These are phyloP conservation scores for Cutaneotrichosporon cutaneum DNA, from an alignment of 1,284 basidiomycete genomes.

Conservation along the genomic window DNA sequence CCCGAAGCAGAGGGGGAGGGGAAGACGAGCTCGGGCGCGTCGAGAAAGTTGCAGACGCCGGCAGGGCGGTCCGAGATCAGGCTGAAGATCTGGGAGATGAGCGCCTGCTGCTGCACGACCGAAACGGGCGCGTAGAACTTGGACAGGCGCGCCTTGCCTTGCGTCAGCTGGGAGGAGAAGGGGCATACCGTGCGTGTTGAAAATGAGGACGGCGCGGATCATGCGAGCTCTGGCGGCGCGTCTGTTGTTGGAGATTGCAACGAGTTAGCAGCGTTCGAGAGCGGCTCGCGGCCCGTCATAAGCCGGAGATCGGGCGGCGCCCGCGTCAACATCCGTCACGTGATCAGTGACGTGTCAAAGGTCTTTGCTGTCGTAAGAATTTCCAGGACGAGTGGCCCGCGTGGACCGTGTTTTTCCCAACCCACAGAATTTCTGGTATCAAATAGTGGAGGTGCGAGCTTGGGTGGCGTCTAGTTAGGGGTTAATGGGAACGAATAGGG, in stretches of 20 bases:
- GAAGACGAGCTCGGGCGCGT: constrained; percentile 73
- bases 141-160: constrained; percentile 83
- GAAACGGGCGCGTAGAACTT: constrained; percentile 93
- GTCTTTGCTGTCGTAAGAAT: neutral
- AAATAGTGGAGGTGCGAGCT: neutral
- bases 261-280: neutral
- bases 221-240: constrained; percentile 53
- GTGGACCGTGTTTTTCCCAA: neutral
- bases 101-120: constrained; percentile 63
- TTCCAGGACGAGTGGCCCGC: no score
- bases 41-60: constrained; percentile 86
- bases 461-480: neutral
- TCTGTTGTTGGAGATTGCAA: neutral
- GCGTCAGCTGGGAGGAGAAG: constrained; percentile 63
- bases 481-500: neutral
- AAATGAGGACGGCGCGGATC: constrained; percentile 84
- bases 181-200: constrained; percentile 57
- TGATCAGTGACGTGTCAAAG: neutral
- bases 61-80: constrained; percentile 73
- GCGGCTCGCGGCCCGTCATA: neutral
- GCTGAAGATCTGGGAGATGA: constrained; percentile 80
- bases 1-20: constrained; percentile 32
- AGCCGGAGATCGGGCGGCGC: neutral
- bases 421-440: neutral
- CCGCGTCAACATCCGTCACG: neutral